phyloP scores from a whole-genome alignment of 192 early-diverging fungal genomes.

The Piromyces finnis region DNA sequence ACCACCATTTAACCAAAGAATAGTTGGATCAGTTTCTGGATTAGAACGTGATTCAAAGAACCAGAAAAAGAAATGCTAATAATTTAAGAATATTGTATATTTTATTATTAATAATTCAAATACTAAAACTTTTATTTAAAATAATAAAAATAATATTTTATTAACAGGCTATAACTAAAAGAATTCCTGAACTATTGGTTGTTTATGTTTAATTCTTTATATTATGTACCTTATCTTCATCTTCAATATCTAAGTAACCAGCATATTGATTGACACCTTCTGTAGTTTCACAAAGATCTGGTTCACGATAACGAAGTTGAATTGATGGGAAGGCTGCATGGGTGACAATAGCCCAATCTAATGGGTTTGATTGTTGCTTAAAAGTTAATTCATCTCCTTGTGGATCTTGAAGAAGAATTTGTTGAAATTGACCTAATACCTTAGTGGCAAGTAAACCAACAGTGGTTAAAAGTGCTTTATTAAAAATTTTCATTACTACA shows the following conservation, averaged over 20 bases:
- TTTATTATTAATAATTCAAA: no score
- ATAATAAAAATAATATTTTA: no score
- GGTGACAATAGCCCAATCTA: constrained; percentile 5
- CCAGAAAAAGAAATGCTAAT: constrained; percentile 78
- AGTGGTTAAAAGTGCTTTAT: background rate
- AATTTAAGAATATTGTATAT: no score
- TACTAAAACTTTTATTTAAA: no score
- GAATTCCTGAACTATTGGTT: no score
- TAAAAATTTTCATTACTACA: background rate
- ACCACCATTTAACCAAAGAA: constrained; percentile 62
- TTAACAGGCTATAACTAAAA: no score
- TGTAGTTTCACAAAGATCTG: constrained; percentile 56
- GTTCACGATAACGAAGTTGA: constrained; percentile 53
- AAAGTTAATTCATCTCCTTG: background rate
- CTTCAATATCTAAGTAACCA: background rate
- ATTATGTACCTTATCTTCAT: background rate
- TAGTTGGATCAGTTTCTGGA: constrained; percentile 53
- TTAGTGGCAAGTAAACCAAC: background rate
- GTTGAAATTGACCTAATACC: background rate
- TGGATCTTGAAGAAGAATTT: background rate
- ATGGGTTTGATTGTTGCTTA: background rate
- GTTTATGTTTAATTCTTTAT: no score
- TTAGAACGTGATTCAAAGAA: constrained; percentile 84
- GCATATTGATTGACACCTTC: background rate
- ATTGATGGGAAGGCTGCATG: constrained; percentile 52